Evolutionary conservation across 163 green algal species (phyloP), one percentile per base, ranked within the genome.

Genomic region (Picocystis sp.): DNA sequence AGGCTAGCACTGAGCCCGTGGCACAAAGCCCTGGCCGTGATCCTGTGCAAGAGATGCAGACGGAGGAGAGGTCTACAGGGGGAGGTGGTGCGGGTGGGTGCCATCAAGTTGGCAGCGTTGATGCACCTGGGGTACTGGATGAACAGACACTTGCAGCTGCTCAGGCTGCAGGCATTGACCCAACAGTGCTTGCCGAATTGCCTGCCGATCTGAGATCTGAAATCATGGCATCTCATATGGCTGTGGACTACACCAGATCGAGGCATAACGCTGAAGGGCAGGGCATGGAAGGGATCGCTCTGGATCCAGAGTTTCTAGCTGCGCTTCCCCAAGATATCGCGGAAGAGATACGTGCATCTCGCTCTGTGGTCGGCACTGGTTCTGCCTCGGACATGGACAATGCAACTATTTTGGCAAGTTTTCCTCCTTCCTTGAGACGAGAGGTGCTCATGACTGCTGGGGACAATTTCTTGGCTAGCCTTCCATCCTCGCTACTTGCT

Each of bases 291-390:
- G 44, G 34, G 10, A 38, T 42, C 42, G 57, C 59, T 43, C 44
- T 96, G n/a, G 87, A 96, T 50, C 84, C 87, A 8, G 86, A 96
- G 67, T 96, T 96, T 63, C 65, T 96, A 54, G 84, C 86, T 22
- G 67, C 67, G 24, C 52, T 77, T 12, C 68, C 69, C 0, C 50
- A 48, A 2, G 67, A 57, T 6, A 22, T 62, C 3, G 48, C 24
- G 19, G 45, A 62, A 38, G 22, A 47, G 12, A 33, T 62, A 35
- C 15, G 45, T 8, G 19, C 22, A 2, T 45, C 53, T 13, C 29
- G 29, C 29, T 38, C 29, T 8, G 29, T 38, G 3, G 29, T 62
- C 0, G 51, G 57, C 2, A 44, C 29, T 11, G 67, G 50, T 15
- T 29, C 60, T 15, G 60, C 55, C 1, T 60, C 51, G 11, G 76